These are phyloP conservation scores for Sclerotinia trifoliorum DNA, from an alignment of 2,329 filamentous ascomycete species.

Conservation along the genomic window DNA sequence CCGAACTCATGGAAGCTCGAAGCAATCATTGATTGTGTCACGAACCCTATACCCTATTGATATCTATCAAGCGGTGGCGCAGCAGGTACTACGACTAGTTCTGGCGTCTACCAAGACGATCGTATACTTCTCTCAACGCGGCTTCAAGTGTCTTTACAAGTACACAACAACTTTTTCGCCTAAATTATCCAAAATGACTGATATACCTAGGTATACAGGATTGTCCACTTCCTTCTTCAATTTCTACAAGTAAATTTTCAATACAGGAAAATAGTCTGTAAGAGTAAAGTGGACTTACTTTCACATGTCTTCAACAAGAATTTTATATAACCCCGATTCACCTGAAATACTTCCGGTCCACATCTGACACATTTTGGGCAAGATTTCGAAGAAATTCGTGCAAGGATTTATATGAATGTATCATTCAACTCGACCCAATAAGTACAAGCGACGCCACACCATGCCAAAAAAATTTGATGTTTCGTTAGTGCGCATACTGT, in stretches of 20 bases:
- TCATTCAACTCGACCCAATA: conserved; percentile 14
- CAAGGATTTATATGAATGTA: conserved; percentile 23
- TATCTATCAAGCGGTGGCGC: conserved; percentile 13
- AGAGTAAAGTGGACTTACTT: conserved; percentile 17
- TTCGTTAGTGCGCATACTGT: conserved; percentile 23
- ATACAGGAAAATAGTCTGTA: not conserved
- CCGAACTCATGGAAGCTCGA: conserved; percentile 14
- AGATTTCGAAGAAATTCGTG: conserved; percentile 8
- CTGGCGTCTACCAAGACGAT: conserved; percentile 16
- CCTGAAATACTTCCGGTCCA: conserved; percentile 12
- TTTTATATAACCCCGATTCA: not conserved
- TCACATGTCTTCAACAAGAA: conserved; percentile 19
- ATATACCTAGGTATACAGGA: not conserved
- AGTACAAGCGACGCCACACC: not conserved
- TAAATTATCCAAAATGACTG: not conserved
- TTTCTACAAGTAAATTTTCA: not conserved
- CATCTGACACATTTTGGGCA: conserved; percentile 16
- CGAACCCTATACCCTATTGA: conserved; percentile 1
- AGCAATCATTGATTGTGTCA: conserved; percentile 19
- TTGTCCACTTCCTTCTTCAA: not conserved
- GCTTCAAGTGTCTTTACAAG: not conserved
- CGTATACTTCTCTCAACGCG: conserved; percentile 10
- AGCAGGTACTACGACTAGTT: not conserved
- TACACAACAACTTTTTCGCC: not conserved
- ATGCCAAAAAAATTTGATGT: not conserved